Evolutionary conservation across 2,329 filamentous ascomycete species (phyloP).

Genomic region (Teratosphaeria pseudoeucalypti): DNA sequence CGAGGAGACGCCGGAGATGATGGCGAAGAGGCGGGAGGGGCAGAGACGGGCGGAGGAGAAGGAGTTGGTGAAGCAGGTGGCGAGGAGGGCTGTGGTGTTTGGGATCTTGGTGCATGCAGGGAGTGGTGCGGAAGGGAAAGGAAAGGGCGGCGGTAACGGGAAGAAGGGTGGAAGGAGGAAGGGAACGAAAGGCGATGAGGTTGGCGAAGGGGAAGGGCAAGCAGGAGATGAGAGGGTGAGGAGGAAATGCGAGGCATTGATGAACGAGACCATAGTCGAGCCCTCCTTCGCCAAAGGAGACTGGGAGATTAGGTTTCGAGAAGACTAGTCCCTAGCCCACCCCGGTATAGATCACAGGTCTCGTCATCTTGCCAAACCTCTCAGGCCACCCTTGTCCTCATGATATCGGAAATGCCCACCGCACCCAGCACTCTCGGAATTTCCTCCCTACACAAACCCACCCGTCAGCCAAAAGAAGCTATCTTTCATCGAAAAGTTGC

Average conservation of each 20-base stretch:
- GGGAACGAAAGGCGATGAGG: slow-evolving; percentile 7
- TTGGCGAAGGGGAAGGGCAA: slow-evolving; percentile 6
- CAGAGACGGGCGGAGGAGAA: slow-evolving; percentile 39
- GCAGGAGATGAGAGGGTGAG: slow-evolving; percentile 14
- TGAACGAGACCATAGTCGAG: slow-evolving; percentile 49
- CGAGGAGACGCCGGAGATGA: slow-evolving; percentile 43
- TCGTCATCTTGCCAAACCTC: not conserved
- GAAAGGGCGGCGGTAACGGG: not conserved
- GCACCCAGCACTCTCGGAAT: not conserved
- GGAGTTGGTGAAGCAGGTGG: slow-evolving; percentile 53
- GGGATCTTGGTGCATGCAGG: slow-evolving; percentile 31
- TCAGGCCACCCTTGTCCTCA: not conserved
- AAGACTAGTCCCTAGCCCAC: slow-evolving; percentile 17
- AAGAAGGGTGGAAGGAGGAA: not conserved
- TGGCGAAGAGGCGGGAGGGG: slow-evolving; percentile 40
- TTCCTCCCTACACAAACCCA: not conserved
- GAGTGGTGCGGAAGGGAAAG: slow-evolving; percentile 6
- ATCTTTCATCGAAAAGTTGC: not conserved
- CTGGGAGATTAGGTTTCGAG: slow-evolving; percentile 49
- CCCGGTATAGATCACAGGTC: not conserved
- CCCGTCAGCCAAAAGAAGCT: not conserved
- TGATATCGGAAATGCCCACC: not conserved
- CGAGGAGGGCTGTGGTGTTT: slow-evolving; percentile 50
- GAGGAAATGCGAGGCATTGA: slow-evolving; percentile 48
- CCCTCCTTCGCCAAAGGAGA: slow-evolving; percentile 52